Evolutionary conservation across 208 protist genomes (phyloP).

Genomic region (Leishmania amazonensis): DNA sequence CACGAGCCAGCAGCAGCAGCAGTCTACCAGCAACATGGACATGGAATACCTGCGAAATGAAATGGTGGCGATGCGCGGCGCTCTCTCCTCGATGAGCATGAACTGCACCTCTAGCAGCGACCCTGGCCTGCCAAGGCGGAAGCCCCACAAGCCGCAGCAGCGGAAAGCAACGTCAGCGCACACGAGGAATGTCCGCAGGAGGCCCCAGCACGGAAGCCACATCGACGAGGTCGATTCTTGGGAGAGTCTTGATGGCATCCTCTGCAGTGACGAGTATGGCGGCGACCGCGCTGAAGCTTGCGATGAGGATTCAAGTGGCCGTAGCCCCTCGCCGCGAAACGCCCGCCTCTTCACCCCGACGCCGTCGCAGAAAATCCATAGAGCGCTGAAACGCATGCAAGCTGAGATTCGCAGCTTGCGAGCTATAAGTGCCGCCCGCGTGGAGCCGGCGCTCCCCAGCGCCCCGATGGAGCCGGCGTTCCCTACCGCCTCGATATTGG

Average conservation of each 20-base stretch:
- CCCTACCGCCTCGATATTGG: constrained; percentile 35
- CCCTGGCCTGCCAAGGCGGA: constrained; percentile 15
- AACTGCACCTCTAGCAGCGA: constrained; percentile 2
- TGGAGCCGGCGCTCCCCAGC: constrained; percentile 38
- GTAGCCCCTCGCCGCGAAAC: background rate
- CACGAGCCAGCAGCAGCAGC: constrained; percentile 28
- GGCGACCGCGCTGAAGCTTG: constrained; percentile 2
- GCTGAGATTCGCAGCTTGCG: constrained; percentile 33
- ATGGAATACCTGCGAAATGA: constrained; percentile 47
- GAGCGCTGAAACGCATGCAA: constrained; percentile 29
- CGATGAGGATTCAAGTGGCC: background rate
- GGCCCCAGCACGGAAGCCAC: constrained; percentile 1
- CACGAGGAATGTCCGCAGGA: background rate
- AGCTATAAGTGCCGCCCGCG: constrained; percentile 8
- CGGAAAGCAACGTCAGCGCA: constrained; percentile 1
- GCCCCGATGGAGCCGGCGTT: constrained; percentile 32
- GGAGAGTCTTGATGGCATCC: constrained; percentile 11
- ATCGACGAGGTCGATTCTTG: constrained; percentile 16
- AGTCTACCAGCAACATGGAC: constrained; percentile 30
- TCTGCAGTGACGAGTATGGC: background rate
- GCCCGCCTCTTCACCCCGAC: background rate
- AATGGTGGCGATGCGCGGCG: constrained; percentile 36
- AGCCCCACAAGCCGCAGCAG: background rate
- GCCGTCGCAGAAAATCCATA: constrained; percentile 23
- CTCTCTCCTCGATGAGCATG: constrained; percentile 19